phyloP scores from a whole-genome alignment of 1,139 yeast genomes.

The Saccharomyces hybrid region DNA sequence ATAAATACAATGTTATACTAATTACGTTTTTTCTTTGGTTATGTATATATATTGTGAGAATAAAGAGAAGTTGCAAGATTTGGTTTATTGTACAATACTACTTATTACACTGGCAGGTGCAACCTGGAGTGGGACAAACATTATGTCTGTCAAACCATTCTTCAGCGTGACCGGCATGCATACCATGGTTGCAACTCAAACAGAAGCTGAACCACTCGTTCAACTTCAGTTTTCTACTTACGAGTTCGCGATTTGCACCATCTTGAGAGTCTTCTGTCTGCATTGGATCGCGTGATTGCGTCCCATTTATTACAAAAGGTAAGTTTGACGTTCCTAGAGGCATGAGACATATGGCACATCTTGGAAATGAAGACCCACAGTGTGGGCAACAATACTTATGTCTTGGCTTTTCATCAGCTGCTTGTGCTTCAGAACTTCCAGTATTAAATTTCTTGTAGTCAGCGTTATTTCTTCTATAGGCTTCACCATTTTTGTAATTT shows the following conservation, averaged over 20 bases:
- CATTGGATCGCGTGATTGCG: slow-evolving; percentile 1
- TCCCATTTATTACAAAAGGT: slow-evolving; percentile 32
- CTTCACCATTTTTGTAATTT: not conserved
- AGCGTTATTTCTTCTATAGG: slow-evolving; percentile 1
- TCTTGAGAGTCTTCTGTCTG: slow-evolving; percentile 40
- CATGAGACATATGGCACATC: slow-evolving; percentile 82
- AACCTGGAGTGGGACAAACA: slow-evolving; percentile 92
- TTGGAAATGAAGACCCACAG: slow-evolving; percentile 83
- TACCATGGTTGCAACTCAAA: slow-evolving; percentile 83
- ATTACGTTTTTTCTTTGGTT: not conserved
- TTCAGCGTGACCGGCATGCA: slow-evolving; percentile 91
- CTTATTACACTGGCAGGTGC: slow-evolving; percentile 66
- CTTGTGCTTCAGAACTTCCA: not conserved
- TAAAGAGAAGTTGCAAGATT: not conserved
- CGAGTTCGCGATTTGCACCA: not conserved
- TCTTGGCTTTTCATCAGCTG: slow-evolving; percentile 13
- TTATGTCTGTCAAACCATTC: slow-evolving; percentile 89
- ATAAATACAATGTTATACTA: not conserved
- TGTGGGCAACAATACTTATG: slow-evolving; percentile 57
- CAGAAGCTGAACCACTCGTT: slow-evolving; percentile 83
- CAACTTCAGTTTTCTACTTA: slow-evolving; percentile 17
- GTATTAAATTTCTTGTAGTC: not conserved
- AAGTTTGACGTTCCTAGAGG: slow-evolving; percentile 64
- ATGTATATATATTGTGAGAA: not conserved
- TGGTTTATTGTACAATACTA: slow-evolving; percentile 8